phyloP scores from a whole-genome alignment of 805 yeast species.

The Metschnikowia lachancei region DNA sequence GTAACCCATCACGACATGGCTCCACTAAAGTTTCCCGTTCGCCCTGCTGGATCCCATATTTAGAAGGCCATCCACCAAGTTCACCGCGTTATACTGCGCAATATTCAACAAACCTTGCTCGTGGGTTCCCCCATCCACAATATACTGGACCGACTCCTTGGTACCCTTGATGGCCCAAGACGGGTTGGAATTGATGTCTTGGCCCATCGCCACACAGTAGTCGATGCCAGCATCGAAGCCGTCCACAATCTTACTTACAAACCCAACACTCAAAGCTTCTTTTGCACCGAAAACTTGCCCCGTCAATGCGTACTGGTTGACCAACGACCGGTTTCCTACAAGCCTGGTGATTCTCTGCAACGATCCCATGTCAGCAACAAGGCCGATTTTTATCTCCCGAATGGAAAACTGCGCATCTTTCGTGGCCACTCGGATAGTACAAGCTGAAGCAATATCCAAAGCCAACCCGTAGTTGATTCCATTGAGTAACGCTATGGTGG shows the following conservation, averaged over 20 bases:
- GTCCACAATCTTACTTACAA: conserved; percentile 46
- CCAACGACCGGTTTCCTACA: conserved; percentile 53
- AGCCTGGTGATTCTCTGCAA: conserved; percentile 62
- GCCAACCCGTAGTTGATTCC: conserved; percentile 68
- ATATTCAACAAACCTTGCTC: conserved; percentile 51
- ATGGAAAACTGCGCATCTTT: conserved; percentile 54
- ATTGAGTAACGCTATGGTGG: conserved; percentile 66
- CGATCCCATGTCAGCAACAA: conserved; percentile 78
- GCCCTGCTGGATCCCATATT: too few relatives aligned
- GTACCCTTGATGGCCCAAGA: conserved; percentile 66
- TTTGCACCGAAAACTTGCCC: conserved; percentile 53
- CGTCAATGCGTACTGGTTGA: conserved; percentile 60
- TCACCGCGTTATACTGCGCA: conserved; percentile 50
- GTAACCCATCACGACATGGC: too few relatives aligned
- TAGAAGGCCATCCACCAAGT: conserved; percentile 26
- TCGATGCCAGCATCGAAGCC: conserved; percentile 49
- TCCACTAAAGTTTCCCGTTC: too few relatives aligned
- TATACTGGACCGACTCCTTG: conserved; percentile 50
- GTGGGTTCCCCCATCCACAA: conserved; percentile 31
- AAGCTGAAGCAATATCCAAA: conserved; percentile 59
- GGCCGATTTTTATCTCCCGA: conserved; percentile 69
- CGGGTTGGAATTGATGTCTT: conserved; percentile 43
- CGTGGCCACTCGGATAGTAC: conserved; percentile 55
- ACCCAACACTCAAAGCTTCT: conserved; percentile 58
- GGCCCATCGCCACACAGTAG: conserved; percentile 50